Conservation (phyloP, 73 alveolate genomes). For the Tetrahymena thermophila region DNA sequence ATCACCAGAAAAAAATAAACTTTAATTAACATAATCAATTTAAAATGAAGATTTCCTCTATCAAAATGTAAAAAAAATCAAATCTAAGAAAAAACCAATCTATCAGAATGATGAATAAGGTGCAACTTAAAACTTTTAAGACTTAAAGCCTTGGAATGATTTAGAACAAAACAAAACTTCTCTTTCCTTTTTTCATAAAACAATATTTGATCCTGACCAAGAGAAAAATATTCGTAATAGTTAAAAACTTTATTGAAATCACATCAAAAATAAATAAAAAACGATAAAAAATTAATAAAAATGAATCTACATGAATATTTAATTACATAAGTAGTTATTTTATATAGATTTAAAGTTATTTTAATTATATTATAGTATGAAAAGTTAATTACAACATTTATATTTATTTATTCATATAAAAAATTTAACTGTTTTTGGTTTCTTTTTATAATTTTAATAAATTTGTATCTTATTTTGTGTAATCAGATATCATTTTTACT, state of each 20-base stretch:
- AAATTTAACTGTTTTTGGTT: too few species aligned
- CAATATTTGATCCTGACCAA: background rate
- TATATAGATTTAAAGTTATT: too few species aligned
- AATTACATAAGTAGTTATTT: too few species aligned
- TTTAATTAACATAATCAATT: background rate
- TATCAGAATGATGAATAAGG: background rate
- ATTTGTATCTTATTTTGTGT: background rate
- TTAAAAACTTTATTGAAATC: background rate
- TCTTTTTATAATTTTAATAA: background rate
- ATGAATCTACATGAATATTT: too few species aligned
- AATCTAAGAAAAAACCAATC: background rate
- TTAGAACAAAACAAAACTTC: background rate
- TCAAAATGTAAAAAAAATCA: background rate
- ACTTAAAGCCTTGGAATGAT: background rate
- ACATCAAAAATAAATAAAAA: too few species aligned
- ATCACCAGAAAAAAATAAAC: background rate
- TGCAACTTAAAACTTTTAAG: background rate
- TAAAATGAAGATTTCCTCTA: background rate
- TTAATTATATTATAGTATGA: too few species aligned
- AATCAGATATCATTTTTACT: slow-evolving; percentile 1
- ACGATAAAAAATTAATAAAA: too few species aligned
- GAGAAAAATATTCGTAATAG: background rate
- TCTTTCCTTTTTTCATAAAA: background rate
- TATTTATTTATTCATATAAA: too few species aligned
- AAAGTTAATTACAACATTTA: too few species aligned